Evolutionary conservation across 306 rosid species (phyloP), one percentile per base, ranked within the genome.

Genomic region (Pyrus betulifolia): DNA sequence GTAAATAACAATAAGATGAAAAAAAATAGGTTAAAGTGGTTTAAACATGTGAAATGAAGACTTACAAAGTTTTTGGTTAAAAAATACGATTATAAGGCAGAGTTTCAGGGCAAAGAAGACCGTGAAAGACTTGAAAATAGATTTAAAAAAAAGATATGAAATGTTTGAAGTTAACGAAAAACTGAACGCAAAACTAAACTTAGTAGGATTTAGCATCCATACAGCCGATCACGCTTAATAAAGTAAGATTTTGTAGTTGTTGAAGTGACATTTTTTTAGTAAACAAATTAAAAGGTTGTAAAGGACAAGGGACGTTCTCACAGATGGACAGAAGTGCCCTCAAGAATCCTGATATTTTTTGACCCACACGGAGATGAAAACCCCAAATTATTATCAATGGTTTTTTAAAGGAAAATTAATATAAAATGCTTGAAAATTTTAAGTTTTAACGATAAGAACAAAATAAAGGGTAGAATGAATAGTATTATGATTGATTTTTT

Each of bases 161-260:
- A 0, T 38, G 1, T 0, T 38, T 38, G 0, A 0, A 38, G 42
- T 6, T 38, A 38, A 38, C 42, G 2, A 0, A 38, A 38, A 0
- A 38, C 0, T 0, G 42, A 38, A 38, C 0, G 0, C 2, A 38
- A 35, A 38, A 38, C 0, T 2, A 38, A 1, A 38, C 42, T 38
- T 0, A 38, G 0, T 38, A 7, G 2, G 0, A 0, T 38, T 38
- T 38, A 38, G 0, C 0, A 38, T 38, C 0, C 0, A 38, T 7
- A 38, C 10, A 38, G 2, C 0, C 10, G 10, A 38, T 0, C 2
- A 0, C 0, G 0, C 0, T 38, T 38, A 38, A 0, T 38, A 6
- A 38, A 7, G 2, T 0, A 38, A 38, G 7, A 38, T 0, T 7
- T 38, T 38, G 7, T 6, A 2, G 4, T 38, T 38, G 10, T 38